These are phyloP conservation scores for Thymus mandschuricus DNA, from an alignment of 257 asterid genomes.

Conservation along the genomic window DNA sequence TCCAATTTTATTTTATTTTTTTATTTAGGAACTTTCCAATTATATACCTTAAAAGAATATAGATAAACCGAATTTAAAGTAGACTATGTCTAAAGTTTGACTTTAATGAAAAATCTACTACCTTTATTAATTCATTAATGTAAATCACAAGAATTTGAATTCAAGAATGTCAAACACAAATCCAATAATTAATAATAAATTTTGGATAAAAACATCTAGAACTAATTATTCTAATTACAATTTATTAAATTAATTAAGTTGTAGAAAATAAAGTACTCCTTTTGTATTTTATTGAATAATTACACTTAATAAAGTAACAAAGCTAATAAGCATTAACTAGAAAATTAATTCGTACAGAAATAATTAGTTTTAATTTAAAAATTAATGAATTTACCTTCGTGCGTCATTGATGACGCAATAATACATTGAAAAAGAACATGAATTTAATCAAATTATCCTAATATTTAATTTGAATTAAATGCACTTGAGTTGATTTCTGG, in stretches of 20 bases:
- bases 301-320: too few relatives aligned
- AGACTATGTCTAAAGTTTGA: constrained; percentile 26
- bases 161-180: constrained; percentile 14
- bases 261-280: too few relatives aligned
- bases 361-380: too few relatives aligned
- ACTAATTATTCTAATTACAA: too few relatives aligned
- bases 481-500: constrained; percentile 7
- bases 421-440: neutral
- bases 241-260: too few relatives aligned
- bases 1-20: neutral
- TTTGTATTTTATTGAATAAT: too few relatives aligned
- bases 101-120: constrained; percentile 15
- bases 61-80: neutral
- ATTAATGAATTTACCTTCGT: neutral
- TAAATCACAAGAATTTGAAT: neutral
- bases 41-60: too few relatives aligned
- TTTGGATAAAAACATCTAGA: too few relatives aligned
- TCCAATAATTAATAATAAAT: neutral
- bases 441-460: too few relatives aligned
- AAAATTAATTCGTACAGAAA: too few relatives aligned
- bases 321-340: too few relatives aligned
- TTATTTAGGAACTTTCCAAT: too few relatives aligned
- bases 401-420: constrained; percentile 23
- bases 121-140: neutral
- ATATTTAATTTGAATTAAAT: constrained; percentile 13